Evolutionary conservation across 352 stramenopile genomes (phyloP), one percentile per base, ranked within the genome.

Genomic region (Pythium insidiosum): DNA sequence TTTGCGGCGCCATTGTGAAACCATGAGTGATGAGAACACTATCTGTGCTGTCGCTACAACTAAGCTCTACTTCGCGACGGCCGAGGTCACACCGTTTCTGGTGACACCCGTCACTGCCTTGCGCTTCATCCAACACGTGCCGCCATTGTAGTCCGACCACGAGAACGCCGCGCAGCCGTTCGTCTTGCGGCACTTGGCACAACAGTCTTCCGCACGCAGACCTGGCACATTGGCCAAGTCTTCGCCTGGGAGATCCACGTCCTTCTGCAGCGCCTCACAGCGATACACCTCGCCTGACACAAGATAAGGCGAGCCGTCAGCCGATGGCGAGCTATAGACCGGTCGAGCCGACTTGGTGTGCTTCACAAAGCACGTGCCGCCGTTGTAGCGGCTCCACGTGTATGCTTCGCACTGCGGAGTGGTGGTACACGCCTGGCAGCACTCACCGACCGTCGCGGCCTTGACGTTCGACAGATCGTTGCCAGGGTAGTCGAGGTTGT

Each of bases 91-190:
- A 33, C 28, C 58, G 56, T 1, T 33, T 33, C 15, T 33, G 9
- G 9, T 33, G 28, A 15, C 15, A 15, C 28, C 15, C 28, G 9
- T 15, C 9, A 9, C 15, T 9, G 28, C 28, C 28, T 33, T 33
- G 24, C 36, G 9, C 53, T 61, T 61, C 20, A 61, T 43, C 53
- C 53, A 61, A 38, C 53, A 61, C 18, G 46, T 61, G 26, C 53
- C 53, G 15, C 37, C 23, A 6, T 56, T 29, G 38, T 36, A 61
- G n/a, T 28, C 23, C 21, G 11, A 45, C 53, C 53, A 61, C 4
- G 47, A 40, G 25, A 61, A 61, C 7, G 36, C 53, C 3, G 9
- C 15, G 31, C 53, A 61, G 15, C 35, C 39, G 4, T 36, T 20
- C 12, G 19, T 34, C 11, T 16, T 19, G 19, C 28, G 19, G 49